phyloP scores from a whole-genome alignment of 176 grass and related monocot genomes.

The Chloris gayana region DNA sequence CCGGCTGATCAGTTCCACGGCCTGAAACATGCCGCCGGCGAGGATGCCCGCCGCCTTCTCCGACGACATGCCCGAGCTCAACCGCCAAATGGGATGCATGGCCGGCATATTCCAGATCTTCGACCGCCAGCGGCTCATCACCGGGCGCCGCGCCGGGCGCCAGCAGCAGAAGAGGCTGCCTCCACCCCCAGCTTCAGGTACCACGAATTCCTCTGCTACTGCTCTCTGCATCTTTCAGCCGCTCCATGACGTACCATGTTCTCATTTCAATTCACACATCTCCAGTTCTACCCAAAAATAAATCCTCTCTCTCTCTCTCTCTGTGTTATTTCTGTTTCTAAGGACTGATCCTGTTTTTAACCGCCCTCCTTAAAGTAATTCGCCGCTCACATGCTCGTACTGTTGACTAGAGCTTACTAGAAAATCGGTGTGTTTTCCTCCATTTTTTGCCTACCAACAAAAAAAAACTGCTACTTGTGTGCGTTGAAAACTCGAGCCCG shows the following conservation, averaged over 20 bases:
- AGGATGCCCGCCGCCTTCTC: conserved; percentile 29
- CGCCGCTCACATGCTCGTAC: conserved; percentile 18
- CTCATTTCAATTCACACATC: neutral
- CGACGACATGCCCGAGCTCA: conserved; percentile 58
- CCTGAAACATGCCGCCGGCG: conserved; percentile 33
- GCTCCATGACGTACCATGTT: neutral
- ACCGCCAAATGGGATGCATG: conserved; percentile 89
- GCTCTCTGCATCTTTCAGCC: neutral
- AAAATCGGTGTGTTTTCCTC: neutral
- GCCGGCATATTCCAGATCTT: conserved; percentile 94
- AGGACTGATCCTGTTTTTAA: neutral
- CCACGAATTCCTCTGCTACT: neutral
- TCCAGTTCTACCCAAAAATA: neutral
- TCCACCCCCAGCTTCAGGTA: conserved; percentile 54
- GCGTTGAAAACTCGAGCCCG: conserved; percentile 11
- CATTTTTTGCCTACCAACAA: neutral
- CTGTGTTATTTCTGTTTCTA: neutral
- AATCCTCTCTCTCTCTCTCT: neutral
- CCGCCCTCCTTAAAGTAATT: neutral
- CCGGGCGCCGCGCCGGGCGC: conserved; percentile 23
- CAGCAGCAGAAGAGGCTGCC: conserved; percentile 58
- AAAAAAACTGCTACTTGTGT: conserved; percentile 9
- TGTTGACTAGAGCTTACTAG: conserved; percentile 33
- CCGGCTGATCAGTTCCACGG: neutral
- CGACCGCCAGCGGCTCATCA: conserved; percentile 67